Conservation (phyloP, 768 basidiomycete genomes). For the Auricularia auricula-judae region DNA sequence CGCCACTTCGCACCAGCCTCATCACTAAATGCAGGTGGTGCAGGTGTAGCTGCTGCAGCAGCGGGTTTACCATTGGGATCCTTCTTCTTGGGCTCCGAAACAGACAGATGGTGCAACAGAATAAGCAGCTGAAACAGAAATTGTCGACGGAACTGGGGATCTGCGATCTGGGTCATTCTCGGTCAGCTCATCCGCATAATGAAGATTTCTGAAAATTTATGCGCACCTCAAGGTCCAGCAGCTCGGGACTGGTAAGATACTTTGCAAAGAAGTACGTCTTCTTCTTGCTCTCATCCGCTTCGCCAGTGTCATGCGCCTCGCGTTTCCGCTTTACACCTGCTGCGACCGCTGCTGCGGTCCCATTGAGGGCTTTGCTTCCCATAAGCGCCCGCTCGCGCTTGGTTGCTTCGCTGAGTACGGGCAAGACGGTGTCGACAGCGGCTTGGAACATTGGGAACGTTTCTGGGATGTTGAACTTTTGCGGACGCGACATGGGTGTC, state of each 20-base stretch:
- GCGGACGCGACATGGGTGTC: slow-evolving; percentile 71
- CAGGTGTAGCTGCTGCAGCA: slow-evolving; percentile 49
- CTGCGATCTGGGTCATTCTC: slow-evolving; percentile 50
- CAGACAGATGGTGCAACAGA: slow-evolving; percentile 61
- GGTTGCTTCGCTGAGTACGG: slow-evolving; percentile 75
- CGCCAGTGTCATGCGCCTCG: slow-evolving; percentile 34
- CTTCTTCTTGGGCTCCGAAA: slow-evolving; percentile 54
- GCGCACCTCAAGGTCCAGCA: slow-evolving; percentile 77
- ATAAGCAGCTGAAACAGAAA: slow-evolving; percentile 67
- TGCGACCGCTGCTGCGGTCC: slow-evolving; percentile 13
- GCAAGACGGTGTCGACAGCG: slow-evolving; percentile 59
- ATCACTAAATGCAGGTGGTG: too few species aligned
- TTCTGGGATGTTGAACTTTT: slow-evolving; percentile 46
- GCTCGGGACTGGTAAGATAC: slow-evolving; percentile 78
- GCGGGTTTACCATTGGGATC: slow-evolving; percentile 39
- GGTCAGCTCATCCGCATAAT: slow-evolving; percentile 2
- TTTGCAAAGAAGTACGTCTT: slow-evolving; percentile 87
- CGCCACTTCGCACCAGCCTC: slow-evolving; percentile 44
- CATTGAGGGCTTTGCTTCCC: slow-evolving; percentile 48
- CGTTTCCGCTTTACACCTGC: slow-evolving; percentile 52
- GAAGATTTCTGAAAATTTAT: neutral
- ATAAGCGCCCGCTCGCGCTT: slow-evolving; percentile 82
- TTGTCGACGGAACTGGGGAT: slow-evolving; percentile 88
- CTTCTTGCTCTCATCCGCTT: slow-evolving; percentile 37
- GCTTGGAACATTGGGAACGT: slow-evolving; percentile 57